Evolutionary conservation across 2,329 filamentous ascomycete species (phyloP).

Genomic region (Calycina herbarum): DNA sequence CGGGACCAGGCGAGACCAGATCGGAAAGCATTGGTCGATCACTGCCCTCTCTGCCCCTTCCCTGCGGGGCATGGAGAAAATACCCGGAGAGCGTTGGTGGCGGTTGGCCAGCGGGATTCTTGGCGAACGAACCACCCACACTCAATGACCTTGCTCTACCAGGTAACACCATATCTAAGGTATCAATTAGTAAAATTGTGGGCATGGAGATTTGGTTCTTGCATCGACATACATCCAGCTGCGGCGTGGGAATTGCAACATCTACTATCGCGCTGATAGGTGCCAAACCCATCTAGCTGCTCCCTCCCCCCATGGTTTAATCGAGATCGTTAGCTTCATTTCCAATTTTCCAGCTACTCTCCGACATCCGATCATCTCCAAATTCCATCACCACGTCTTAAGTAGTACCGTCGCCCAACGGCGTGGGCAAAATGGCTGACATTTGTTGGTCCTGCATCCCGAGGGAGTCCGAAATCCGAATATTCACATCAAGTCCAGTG

Average conservation of each 20-base stretch:
- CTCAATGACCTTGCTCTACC: no score
- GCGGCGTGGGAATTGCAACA: not conserved
- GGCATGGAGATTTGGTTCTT: not conserved
- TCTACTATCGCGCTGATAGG: not conserved
- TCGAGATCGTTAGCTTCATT: not conserved
- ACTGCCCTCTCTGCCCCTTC: not conserved
- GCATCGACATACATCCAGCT: no score
- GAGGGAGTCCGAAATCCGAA: not conserved
- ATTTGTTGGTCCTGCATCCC: not conserved
- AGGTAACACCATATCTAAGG: not conserved
- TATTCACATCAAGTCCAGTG: constrained; percentile 8
- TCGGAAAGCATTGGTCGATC: not conserved
- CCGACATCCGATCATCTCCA: not conserved
- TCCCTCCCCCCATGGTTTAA: not conserved
- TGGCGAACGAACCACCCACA: not conserved
- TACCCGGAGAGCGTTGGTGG: not conserved
- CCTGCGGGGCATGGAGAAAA: not conserved
- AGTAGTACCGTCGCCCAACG: not conserved
- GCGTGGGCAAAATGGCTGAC: not conserved
- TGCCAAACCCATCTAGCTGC: not conserved
- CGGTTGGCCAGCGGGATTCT: not conserved
- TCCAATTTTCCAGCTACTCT: not conserved
- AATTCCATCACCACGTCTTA: not conserved
- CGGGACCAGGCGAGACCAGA: no score
- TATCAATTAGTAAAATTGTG: constrained; percentile 5